These are phyloP conservation scores for Guadua angustifolia DNA, from an alignment of 176 grass and related monocot genomes.

Conservation along the genomic window DNA sequence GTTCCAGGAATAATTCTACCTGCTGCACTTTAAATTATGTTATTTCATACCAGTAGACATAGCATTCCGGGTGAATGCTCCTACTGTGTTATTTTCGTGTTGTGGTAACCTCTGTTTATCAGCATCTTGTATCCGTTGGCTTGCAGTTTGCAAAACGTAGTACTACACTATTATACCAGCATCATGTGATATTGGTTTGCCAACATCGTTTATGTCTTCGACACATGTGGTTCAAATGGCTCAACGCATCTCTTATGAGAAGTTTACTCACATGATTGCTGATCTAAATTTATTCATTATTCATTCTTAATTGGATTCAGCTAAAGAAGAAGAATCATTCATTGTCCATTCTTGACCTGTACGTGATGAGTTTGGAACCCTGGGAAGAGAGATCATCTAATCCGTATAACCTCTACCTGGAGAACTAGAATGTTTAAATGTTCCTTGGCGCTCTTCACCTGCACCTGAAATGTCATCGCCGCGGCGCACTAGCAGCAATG, in stretches of 20 bases:
- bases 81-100: neutral
- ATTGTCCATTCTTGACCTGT: neutral
- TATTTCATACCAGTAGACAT: neutral
- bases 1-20: slow-evolving; percentile 32
- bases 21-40: neutral
- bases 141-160: slow-evolving; percentile 19
- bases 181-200: neutral
- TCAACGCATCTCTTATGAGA: neutral
- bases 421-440: neutral
- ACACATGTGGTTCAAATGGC: neutral
- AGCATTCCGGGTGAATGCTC: neutral
- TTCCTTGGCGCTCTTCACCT: neutral
- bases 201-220: too few relatives aligned
- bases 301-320: neutral
- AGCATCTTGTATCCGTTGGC: neutral
- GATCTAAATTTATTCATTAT: neutral
- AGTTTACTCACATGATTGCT: neutral
- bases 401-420: neutral
- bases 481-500: neutral
- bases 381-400: neutral
- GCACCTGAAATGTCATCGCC: neutral
- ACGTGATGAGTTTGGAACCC: neutral
- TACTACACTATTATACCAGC: neutral
- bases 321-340: neutral
- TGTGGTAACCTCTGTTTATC: neutral